Evolutionary conservation across 2,329 filamentous ascomycete genomes (phyloP).

Genomic region (Cladosporium sp.): DNA sequence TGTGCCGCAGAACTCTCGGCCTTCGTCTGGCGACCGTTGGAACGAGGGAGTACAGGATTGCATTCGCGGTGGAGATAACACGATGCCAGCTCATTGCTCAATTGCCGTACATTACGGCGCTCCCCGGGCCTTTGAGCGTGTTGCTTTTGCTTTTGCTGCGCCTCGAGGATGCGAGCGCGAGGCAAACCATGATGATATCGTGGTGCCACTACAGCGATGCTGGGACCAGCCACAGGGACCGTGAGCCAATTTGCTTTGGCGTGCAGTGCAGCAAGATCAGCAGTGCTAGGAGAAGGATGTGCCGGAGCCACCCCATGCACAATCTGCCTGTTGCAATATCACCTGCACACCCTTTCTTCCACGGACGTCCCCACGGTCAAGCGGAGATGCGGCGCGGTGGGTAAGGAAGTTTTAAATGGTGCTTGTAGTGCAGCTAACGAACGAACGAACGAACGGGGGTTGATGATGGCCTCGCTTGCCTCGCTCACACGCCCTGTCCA

Average conservation of each 20-base stretch:
- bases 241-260: constrained; percentile 14
- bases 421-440: constrained; percentile 5
- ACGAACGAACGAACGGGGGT: neutral
- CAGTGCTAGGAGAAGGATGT: constrained; percentile 17
- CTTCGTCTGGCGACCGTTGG: neutral
- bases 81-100: neutral
- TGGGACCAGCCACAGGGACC: constrained; percentile 11
- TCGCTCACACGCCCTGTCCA: neutral
- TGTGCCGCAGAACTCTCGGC: neutral
- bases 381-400: constrained; percentile 8
- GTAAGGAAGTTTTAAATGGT: neutral
- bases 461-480: constrained; percentile 3
- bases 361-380: constrained; percentile 1
- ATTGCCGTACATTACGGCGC: neutral
- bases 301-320: constrained; percentile 13
- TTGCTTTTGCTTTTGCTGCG: constrained; percentile 16
- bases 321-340: constrained; percentile 10
- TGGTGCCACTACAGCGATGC: constrained; percentile 17
- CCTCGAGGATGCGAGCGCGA: constrained; percentile 4
- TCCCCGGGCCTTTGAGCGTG: neutral
- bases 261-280: constrained; percentile 13
- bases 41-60: neutral
- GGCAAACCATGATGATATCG: neutral
- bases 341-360: constrained; percentile 12
- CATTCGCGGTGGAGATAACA: neutral